phyloP scores from a whole-genome alignment of 805 yeast genomes.

The Spathaspora boniae region DNA sequence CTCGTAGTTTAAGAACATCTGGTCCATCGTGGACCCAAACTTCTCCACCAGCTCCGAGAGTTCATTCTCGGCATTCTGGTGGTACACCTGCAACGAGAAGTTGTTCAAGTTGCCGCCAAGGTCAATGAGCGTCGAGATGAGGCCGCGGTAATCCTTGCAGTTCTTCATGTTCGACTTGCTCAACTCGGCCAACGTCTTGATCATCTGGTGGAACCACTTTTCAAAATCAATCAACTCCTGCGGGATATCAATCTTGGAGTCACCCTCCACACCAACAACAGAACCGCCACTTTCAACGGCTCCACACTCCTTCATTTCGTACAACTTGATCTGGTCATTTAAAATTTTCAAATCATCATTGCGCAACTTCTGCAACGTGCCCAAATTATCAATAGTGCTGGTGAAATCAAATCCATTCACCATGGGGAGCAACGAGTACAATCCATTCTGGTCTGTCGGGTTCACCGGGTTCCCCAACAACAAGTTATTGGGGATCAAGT shows the following conservation, averaged over 20 bases:
- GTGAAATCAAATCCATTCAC: constrained; percentile 36
- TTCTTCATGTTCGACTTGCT: constrained; percentile 37
- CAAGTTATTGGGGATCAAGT: constrained; percentile 44
- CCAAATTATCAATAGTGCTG: constrained; percentile 27
- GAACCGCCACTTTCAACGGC: too few relatives aligned
- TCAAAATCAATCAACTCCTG: constrained; percentile 30
- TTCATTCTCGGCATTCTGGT: constrained; percentile 17
- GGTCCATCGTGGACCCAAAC: constrained; percentile 52
- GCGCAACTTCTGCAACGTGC: constrained; percentile 27
- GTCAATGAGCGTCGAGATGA: constrained; percentile 42
- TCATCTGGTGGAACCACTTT: constrained; percentile 27
- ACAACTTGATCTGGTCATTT: constrained; percentile 29
- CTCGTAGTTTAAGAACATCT: constrained; percentile 48
- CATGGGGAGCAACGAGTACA: constrained; percentile 46
- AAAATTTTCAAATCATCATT: constrained; percentile 34
- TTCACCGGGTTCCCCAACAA: constrained; percentile 48
- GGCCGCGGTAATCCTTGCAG: constrained; percentile 35
- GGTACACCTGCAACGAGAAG: constrained; percentile 45
- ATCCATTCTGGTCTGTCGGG: constrained; percentile 53
- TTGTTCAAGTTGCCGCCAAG: constrained; percentile 57
- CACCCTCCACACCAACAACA: constrained; percentile 12
- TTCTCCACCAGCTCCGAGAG: constrained; percentile 40
- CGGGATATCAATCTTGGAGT: constrained; percentile 23
- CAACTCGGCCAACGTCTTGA: constrained; percentile 30
- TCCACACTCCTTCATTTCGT: constrained; percentile 17